Percentiles rank a stretch among this genome's conserved stretches.
These are phyloP conservation scores for Sporothrix phasma DNA, from an alignment of 2,329 filamentous ascomycete genomes.

Conservation along the genomic window DNA sequence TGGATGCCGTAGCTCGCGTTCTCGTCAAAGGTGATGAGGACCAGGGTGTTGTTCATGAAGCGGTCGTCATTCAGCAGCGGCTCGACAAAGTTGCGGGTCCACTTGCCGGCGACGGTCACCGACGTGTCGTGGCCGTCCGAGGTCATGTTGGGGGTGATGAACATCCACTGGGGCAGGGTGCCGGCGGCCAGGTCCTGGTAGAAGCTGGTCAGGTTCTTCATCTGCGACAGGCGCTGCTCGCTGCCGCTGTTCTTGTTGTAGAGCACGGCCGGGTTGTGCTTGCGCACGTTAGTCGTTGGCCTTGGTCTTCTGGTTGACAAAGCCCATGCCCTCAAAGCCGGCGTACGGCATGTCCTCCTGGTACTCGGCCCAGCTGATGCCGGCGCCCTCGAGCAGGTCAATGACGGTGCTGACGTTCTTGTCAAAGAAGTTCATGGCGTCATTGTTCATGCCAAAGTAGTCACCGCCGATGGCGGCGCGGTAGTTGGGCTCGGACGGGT, in stretches of 20 bases:
- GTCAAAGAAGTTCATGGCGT: slow-evolving; percentile 49
- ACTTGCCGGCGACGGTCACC: slow-evolving; percentile 57
- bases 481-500: slow-evolving; percentile 71
- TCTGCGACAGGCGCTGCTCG: slow-evolving; percentile 51
- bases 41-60: slow-evolving; percentile 67
- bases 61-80: slow-evolving; percentile 58
- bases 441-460: slow-evolving; percentile 63
- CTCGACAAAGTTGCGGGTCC: slow-evolving; percentile 57
- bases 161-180: slow-evolving; percentile 61
- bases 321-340: slow-evolving; percentile 58
- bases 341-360: slow-evolving; percentile 69
- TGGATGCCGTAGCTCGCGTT: slow-evolving; percentile 56
- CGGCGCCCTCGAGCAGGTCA: slow-evolving; percentile 57
- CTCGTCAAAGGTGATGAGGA: slow-evolving; percentile 73
- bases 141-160: slow-evolving; percentile 67
- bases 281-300: slow-evolving; percentile 72
- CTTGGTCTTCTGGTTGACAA: slow-evolving; percentile 53
- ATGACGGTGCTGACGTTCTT: slow-evolving; percentile 55
- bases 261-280: slow-evolving; percentile 62
- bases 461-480: slow-evolving; percentile 58
- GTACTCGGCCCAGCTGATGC: slow-evolving; percentile 61
- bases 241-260: slow-evolving; percentile 54
- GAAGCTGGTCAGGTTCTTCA: slow-evolving; percentile 67
- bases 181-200: slow-evolving; percentile 53
- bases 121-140: slow-evolving; percentile 66